Percentiles rank a stretch among this genome's conserved stretches.
phyloP scores from a whole-genome alignment of 2,329 filamentous ascomycete species.

The Diaporthe humulicola region DNA sequence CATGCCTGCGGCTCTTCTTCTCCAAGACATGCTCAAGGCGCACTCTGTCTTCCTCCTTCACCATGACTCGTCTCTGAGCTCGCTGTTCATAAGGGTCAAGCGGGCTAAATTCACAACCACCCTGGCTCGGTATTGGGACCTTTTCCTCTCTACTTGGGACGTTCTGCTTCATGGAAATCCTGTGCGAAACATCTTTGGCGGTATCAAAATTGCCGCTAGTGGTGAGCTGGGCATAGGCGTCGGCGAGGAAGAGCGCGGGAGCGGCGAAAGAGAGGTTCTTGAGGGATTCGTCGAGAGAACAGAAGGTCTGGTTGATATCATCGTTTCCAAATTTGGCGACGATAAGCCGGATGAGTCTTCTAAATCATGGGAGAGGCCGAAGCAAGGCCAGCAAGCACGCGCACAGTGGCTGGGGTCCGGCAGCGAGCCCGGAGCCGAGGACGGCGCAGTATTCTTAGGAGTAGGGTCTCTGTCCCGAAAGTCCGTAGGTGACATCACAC shows the following conservation, averaged over 20 bases:
- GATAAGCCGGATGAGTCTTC: constrained; percentile 48
- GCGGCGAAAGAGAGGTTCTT: constrained; percentile 91
- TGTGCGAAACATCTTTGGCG: constrained; percentile 81
- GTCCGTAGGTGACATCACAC: constrained; percentile 79
- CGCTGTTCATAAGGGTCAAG: constrained; percentile 74
- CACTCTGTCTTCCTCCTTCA: constrained; percentile 90
- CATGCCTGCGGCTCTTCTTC: constrained; percentile 82
- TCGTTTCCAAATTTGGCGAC: constrained; percentile 88
- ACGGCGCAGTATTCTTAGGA: constrained; percentile 90
- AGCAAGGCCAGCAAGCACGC: constrained; percentile 43
- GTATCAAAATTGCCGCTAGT: constrained; percentile 88
- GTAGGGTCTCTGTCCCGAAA: constrained; percentile 78
- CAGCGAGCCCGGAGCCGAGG: constrained; percentile 75
- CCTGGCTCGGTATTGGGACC: constrained; percentile 85
- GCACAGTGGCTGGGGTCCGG: constrained; percentile 81
- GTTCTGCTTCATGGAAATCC: constrained; percentile 93
- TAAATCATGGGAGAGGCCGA: constrained; percentile 44
- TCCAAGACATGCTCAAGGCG: constrained; percentile 85
- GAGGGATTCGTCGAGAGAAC: constrained; percentile 87
- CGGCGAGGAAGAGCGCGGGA: constrained; percentile 94
- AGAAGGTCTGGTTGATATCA: constrained; percentile 87
- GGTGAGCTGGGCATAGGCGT: constrained; percentile 95
- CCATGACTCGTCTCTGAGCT: constrained; percentile 81
- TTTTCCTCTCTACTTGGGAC: constrained; percentile 81
- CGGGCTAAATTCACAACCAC: constrained; percentile 79